Evolutionary conservation across 106 monocot species (phyloP).

Genomic region (Agapanthus africanus): DNA sequence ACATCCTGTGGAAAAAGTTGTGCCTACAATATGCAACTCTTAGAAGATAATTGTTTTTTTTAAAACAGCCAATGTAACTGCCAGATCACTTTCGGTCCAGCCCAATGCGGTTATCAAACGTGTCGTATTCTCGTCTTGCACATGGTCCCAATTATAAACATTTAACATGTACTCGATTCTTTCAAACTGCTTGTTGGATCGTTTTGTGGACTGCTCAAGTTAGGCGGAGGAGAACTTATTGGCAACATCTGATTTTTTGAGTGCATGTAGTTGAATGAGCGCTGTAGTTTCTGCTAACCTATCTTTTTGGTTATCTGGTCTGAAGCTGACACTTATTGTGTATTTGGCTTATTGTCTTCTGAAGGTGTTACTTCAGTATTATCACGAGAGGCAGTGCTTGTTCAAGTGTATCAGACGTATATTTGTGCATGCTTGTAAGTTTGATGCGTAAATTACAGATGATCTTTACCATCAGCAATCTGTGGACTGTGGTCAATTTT

Average conservation of each 20-base stretch:
- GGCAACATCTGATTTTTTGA: neutral
- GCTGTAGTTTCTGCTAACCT: neutral
- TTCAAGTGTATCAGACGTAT: slow-evolving; percentile 76
- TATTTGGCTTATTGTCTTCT: slow-evolving; percentile 11
- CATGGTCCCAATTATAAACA: no score
- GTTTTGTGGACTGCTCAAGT: no score
- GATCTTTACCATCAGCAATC: neutral
- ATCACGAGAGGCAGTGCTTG: slow-evolving; percentile 88
- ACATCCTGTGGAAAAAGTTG: no score
- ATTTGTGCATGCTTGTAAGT: slow-evolving; percentile 76
- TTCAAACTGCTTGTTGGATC: no score
- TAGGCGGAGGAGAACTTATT: no score
- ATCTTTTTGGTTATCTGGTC: neutral
- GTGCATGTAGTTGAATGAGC: neutral
- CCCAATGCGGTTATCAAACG: no score
- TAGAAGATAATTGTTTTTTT: no score
- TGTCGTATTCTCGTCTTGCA: no score
- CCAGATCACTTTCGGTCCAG: no score
- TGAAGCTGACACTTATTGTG: slow-evolving; percentile 11
- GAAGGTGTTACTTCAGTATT: slow-evolving; percentile 69
- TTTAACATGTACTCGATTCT: no score
- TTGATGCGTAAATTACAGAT: slow-evolving; percentile 1
- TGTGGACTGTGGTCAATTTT: neutral
- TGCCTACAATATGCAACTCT: no score
- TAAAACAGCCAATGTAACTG: no score